Base-by-base conservation (phyloP, 805 yeast genomes). In the Hanseniaspora clermontiae region DNA sequence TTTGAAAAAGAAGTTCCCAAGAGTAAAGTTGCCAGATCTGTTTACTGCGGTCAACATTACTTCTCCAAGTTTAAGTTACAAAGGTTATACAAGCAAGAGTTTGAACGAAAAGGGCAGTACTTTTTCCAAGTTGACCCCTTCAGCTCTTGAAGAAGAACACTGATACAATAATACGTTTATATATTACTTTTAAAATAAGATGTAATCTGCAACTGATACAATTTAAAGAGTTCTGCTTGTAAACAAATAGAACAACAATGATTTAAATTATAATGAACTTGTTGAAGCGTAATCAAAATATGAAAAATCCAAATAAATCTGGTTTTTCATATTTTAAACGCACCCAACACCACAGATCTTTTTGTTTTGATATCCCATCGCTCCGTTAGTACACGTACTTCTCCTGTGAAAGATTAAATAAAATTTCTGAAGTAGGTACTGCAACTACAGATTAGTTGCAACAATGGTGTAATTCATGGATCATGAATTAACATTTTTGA, bases 11-110 rank as follows among this genome's bases (percentile, higher is more conserved):
- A 80, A 95, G 63, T 93, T 91, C 69, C 75, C 81, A 49, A 80
- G 97, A 64, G 97, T 93, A 43, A 81, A 83, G 1, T 74, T 93
- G 69, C 99, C 99, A 19, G 86, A 88, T 77, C 84, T 82, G 67
- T 87, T 87, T 65, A 87, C 91, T 4, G 95, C 96, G 0, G 95
- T 87, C 17, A 87, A 85, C 65, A 85, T 87, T 51, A 80, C 89
- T 2, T 83, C 90, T 67, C 89, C 89, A 0, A 68, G 66, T 43
- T 54, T 67, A 43, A 64, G 67, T 12, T 68, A 65, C 58, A 63
- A 64, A 40, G 64, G 59, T 37, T 60, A 58, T 45, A 31, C 43
- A 38, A 47, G 14, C 3, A 43, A 43, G 10, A 45, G 32, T 8
- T 27, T 36, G 14, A 38, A 31, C 17, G 40, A 49, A 31, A 40